Percentiles rank a stretch among this genome's conserved stretches.
These are phyloP conservation scores for Claviceps capensis DNA, from an alignment of 2,329 filamentous ascomycete species.

Conservation along the genomic window DNA sequence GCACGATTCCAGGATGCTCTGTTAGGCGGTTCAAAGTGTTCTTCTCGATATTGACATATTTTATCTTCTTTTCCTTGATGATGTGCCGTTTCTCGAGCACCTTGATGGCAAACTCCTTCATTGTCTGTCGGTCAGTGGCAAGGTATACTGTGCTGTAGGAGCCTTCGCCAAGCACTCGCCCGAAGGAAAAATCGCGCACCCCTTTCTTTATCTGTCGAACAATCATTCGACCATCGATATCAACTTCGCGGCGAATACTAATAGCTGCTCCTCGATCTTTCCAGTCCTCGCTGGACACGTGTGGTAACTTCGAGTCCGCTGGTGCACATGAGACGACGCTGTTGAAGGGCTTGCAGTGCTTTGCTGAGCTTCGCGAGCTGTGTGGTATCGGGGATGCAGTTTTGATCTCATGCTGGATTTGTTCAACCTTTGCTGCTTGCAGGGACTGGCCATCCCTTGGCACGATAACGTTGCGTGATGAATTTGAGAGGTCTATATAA, in stretches of 20 bases:
- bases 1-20: constrained; percentile 90
- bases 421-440: constrained; percentile 4
- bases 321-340: constrained; percentile 23
- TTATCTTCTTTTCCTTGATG: constrained; percentile 99
- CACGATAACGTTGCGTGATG: constrained; percentile 4
- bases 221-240: constrained; percentile 70
- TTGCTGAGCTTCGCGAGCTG: constrained; percentile 54
- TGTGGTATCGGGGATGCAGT: constrained; percentile 59
- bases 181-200: constrained; percentile 92
- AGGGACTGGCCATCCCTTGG: constrained; percentile 7
- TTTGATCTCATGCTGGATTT: constrained; percentile 40
- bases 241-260: constrained; percentile 66
- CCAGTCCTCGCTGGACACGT: constrained; percentile 68
- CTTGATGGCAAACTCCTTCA: constrained; percentile 96
- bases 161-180: constrained; percentile 79
- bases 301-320: background rate
- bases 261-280: constrained; percentile 89
- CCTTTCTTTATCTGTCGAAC: constrained; percentile 87
- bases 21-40: constrained; percentile 93
- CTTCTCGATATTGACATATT: constrained; percentile 99
- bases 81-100: constrained; percentile 97
- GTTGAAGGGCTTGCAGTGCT: constrained; percentile 4
- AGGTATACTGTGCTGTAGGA: constrained; percentile 95
- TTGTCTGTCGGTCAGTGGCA: constrained; percentile 81
- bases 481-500: background rate